Percentiles rank a stretch among this genome's conserved stretches.
Evolutionary conservation across 164 flowering plant genomes (phyloP).

Genomic region (Macadamia tetraphylla): DNA sequence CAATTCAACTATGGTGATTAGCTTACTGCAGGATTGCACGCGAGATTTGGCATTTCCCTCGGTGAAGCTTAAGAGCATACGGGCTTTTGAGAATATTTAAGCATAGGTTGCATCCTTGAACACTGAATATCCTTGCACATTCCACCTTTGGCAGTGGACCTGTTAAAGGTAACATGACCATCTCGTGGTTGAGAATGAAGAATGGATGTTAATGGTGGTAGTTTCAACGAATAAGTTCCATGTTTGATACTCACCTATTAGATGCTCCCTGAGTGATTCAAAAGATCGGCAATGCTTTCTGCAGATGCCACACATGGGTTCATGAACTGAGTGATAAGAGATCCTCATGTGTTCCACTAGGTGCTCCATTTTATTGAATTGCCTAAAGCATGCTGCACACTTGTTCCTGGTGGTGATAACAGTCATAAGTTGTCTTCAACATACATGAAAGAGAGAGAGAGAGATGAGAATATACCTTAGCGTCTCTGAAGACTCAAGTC

Average conservation of each 20-base stretch:
- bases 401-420: slow-evolving; percentile 53
- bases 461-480: slow-evolving; percentile 17
- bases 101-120: slow-evolving; percentile 74
- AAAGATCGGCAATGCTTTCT: slow-evolving; percentile 77
- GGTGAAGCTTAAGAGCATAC: slow-evolving; percentile 50
- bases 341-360: slow-evolving; percentile 89
- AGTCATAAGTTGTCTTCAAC: not conserved
- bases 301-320: slow-evolving; percentile 84
- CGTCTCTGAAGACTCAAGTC: slow-evolving; percentile 27
- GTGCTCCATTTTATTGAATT: slow-evolving; percentile 78
- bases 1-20: not conserved
- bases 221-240: too few species aligned
- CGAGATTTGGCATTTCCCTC: slow-evolving; percentile 54
- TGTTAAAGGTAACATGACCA: slow-evolving; percentile 14
- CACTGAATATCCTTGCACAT: slow-evolving; percentile 61
- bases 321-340: slow-evolving; percentile 85
- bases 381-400: slow-evolving; percentile 89
- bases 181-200: not conserved
- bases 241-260: slow-evolving; percentile 43
- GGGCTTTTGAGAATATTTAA: slow-evolving; percentile 51
- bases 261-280: slow-evolving; percentile 89
- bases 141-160: slow-evolving; percentile 85
- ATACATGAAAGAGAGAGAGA: not conserved
- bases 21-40: slow-evolving; percentile 26
- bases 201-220: not conserved